A percentile compares a stretch with the other conserved stretches of the same genome.
Conservation (phyloP, 306 rosid genomes). For the Vigna nakashimae region DNA sequence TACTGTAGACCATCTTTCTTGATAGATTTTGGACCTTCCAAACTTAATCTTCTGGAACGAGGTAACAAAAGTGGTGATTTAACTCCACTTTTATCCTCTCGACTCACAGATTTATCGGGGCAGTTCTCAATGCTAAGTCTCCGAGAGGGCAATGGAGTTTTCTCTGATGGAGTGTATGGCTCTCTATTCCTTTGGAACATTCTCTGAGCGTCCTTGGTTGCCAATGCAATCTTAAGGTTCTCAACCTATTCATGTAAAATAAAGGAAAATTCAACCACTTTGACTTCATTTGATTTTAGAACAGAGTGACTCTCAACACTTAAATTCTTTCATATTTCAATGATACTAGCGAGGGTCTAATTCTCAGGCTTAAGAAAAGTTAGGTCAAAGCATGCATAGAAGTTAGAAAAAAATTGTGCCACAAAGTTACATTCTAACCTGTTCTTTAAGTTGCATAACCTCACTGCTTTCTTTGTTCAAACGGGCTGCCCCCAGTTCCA, state of each 20-base stretch:
- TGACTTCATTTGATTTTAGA: slow-evolving; percentile 20
- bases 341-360: neutral
- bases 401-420: neutral
- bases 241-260: slow-evolving; percentile 63
- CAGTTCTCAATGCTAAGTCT: slow-evolving; percentile 85
- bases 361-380: slow-evolving; percentile 14
- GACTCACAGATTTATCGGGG: slow-evolving; percentile 50
- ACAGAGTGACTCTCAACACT: neutral
- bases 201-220: slow-evolving; percentile 63
- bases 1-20: slow-evolving; percentile 62
- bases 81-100: slow-evolving; percentile 53
- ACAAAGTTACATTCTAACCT: slow-evolving; percentile 55
- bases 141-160: slow-evolving; percentile 68
- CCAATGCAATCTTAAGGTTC: slow-evolving; percentile 77
- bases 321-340: neutral
- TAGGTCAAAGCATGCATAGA: neutral
- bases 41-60: slow-evolving; percentile 72
- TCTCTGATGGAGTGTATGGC: slow-evolving; percentile 51
- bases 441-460: slow-evolving; percentile 82
- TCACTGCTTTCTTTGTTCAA: slow-evolving; percentile 79
- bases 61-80: slow-evolving; percentile 64
- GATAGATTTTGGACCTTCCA: slow-evolving; percentile 73
- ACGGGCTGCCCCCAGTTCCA: slow-evolving; percentile 89
- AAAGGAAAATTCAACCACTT: slow-evolving; percentile 15
- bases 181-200: slow-evolving; percentile 52